Percentiles rank a stretch among this genome's conserved stretches.
These are phyloP conservation scores for Kwoniella bestiolae DNA, from an alignment of 768 basidiomycete genomes.

Conservation along the genomic window DNA sequence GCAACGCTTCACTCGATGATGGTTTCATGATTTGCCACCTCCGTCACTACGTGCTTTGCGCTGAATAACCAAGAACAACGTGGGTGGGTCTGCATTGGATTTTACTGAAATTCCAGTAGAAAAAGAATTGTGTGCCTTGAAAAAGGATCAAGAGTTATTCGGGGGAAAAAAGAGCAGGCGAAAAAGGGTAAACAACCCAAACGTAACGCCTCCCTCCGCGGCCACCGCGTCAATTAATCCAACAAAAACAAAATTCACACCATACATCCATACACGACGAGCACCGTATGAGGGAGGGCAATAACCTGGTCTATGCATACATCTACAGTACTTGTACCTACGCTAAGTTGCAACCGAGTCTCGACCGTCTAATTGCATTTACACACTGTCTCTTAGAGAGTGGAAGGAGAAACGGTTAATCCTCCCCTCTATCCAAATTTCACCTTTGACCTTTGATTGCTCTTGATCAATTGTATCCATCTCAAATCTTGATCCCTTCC, in stretches of 20 bases:
- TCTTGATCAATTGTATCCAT: not conserved
- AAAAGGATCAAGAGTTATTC: not conserved
- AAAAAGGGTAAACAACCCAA: conserved; percentile 1
- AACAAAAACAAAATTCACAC: too few species aligned
- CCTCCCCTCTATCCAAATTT: too few species aligned
- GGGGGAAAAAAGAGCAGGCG: not conserved
- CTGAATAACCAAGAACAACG: too few species aligned
- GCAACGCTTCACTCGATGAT: too few species aligned
- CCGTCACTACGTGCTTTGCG: not conserved
- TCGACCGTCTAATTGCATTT: too few species aligned
- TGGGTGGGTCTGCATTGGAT: too few species aligned
- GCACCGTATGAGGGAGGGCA: not conserved
- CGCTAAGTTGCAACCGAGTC: not conserved
- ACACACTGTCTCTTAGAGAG: too few species aligned
- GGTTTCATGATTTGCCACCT: too few species aligned
- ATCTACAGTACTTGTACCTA: not conserved
- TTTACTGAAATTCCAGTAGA: too few species aligned
- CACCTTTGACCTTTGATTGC: not conserved
- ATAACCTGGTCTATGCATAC: not conserved
- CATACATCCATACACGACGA: too few species aligned
- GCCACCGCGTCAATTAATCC: not conserved
- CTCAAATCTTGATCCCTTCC: not conserved
- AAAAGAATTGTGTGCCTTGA: not conserved
- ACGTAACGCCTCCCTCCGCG: too few species aligned
- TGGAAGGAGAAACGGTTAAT: too few species aligned